phyloP scores from a whole-genome alignment of 768 basidiomycete species.

The Leccinum aurantiacum region DNA sequence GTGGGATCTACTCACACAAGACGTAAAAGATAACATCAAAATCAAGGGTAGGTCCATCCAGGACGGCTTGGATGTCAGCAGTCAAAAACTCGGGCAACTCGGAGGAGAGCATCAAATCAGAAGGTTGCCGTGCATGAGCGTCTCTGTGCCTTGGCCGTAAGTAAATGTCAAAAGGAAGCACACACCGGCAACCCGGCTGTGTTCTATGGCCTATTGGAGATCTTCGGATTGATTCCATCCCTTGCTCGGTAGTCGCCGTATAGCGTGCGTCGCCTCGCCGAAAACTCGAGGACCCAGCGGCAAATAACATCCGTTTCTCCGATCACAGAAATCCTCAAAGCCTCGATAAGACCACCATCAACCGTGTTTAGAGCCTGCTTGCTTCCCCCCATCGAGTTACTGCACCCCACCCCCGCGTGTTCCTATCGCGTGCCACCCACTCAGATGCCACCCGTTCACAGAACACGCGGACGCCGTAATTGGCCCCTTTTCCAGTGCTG shows the following conservation, averaged over 20 bases:
- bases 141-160: neutral
- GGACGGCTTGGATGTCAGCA: neutral
- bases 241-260: neutral
- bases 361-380: neutral
- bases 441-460: neutral
- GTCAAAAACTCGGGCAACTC: neutral
- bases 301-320: neutral
- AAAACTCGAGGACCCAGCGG: neutral
- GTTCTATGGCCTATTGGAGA: neutral
- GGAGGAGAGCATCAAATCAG: neutral
- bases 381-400: neutral
- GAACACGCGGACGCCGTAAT: conserved; percentile 17
- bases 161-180: neutral
- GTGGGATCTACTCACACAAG: too few species aligned
- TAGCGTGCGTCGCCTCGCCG: neutral
- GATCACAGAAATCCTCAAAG: neutral
- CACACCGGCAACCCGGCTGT: neutral
- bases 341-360: neutral
- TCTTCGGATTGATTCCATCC: neutral
- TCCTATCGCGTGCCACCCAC: conserved; percentile 13
- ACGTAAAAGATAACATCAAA: too few species aligned
- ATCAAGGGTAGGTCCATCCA: neutral
- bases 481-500: conserved; percentile 29
- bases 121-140: neutral
- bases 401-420: neutral